Evolutionary conservation across 139 green algal species (phyloP), one percentile per base, ranked within the genome.

Genomic region (Picochlorum sp.): DNA sequence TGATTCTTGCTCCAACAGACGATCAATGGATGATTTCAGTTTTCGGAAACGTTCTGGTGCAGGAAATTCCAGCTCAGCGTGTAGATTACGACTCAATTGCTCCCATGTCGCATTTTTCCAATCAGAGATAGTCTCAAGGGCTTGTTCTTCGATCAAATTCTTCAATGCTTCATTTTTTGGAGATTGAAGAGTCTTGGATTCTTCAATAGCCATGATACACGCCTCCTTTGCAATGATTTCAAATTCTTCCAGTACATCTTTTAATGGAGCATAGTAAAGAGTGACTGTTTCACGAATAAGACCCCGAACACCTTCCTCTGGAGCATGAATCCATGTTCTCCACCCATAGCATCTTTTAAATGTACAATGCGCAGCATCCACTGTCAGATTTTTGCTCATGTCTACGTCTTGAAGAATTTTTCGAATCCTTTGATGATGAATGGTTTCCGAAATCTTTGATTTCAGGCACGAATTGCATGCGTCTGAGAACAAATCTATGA

Each of bases 231-330:
- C 20, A 36, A 35, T 35, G 18, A 18, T n/a, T 18, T 28, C 12
- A 10, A 49, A 13, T 33, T 50, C 40, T 18, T 50, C 25, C 32
- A 61, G 16, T 10, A 47, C 22, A 20, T 22, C 3, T 14, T 47
- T 35, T 32, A 61, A 8, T 35, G 37, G 55, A 22, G 6, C 39
- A 22, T 35, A 35, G 31, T 49, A 61, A 5, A 61, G 24, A 20
- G 16, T 22, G 22, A 61, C 24, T 13, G 16, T n/a, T n/a, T 35
- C 10, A 7, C 32, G 32, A 35, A 61, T 35, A 13, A 61, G 12
- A 26, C 32, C 55, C 33, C 55, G 32, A 33, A 61, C 55, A 30
- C 55, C 55, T 43, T 49, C 32, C n/a, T 61, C 55, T 61, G 55
- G 55, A 18, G 55, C 55, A n/a, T 25, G 32, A n/a, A 61, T 28